Conservation (phyloP, 768 basidiomycete genomes). For the Kwoniella dejecticola region DNA sequence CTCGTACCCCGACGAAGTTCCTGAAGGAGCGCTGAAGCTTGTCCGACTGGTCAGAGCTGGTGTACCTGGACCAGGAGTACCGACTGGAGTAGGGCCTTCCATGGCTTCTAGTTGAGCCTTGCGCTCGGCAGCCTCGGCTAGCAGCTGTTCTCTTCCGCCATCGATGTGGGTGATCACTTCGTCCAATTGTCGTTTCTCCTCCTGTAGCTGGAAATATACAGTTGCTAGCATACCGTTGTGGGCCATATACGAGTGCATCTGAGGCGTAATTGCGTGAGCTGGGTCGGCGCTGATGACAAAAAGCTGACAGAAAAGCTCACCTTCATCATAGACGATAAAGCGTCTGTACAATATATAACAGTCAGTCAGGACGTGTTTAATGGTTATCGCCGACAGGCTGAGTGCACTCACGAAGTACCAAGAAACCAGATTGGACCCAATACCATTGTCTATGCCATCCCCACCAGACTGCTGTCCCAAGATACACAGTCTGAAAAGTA, state of each 20-base stretch:
- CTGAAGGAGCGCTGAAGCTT: constrained; percentile 12
- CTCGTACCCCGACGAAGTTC: constrained; percentile 24
- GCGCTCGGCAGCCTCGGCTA: constrained; percentile 31
- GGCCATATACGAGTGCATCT: constrained; percentile 91
- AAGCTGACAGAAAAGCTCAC: constrained; percentile 13
- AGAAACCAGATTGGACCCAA: constrained; percentile 76
- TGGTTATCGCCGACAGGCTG: neutral
- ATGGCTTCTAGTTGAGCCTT: constrained; percentile 33
- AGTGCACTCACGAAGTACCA: constrained; percentile 52
- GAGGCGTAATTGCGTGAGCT: constrained; percentile 47
- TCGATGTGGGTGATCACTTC: constrained; percentile 30
- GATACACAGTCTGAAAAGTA: constrained; percentile 69
- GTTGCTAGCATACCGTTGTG: constrained; percentile 80
- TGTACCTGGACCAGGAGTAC: constrained; percentile 30
- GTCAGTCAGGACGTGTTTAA: too few species aligned
- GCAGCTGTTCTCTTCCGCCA: constrained; percentile 39
- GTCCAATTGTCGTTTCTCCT: constrained; percentile 59
- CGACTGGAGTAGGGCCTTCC: constrained; percentile 32
- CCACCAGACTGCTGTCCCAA: constrained; percentile 79
- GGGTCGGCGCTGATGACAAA: neutral
- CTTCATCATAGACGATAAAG: constrained; percentile 64
- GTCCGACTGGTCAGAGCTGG: constrained; percentile 2
- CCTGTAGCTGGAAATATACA: constrained; percentile 38
- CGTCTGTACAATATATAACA: constrained; percentile 62
- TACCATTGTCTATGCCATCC: constrained; percentile 93